These are phyloP conservation scores for Monosporozyma aerobia DNA, from an alignment of 805 yeast genomes.

Conservation along the genomic window DNA sequence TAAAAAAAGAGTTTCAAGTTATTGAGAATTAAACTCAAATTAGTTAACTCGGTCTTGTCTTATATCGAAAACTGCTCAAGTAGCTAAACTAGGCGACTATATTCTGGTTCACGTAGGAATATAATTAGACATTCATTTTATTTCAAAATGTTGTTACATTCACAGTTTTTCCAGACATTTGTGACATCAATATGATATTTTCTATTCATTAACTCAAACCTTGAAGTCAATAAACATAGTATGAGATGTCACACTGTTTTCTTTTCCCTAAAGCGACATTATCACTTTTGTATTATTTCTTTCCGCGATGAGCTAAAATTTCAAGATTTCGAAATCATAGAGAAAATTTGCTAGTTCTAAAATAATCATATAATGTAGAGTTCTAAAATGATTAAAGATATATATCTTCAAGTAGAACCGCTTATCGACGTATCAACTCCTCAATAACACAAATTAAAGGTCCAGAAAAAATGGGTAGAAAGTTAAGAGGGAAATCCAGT, in stretches of 20 bases:
- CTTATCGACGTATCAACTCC: not conserved
- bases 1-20: too few relatives aligned
- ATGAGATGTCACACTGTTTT: not conserved
- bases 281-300: not conserved
- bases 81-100: too few relatives aligned
- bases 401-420: not conserved
- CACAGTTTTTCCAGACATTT: too few relatives aligned
- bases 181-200: too few relatives aligned
- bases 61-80: too few relatives aligned
- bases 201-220: too few relatives aligned
- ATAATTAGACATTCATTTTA: too few relatives aligned
- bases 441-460: not conserved
- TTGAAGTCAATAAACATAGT: not conserved
- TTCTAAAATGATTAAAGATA: not conserved
- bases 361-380: not conserved
- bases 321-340: not conserved
- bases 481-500: slow-evolving; percentile 21
- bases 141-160: too few relatives aligned
- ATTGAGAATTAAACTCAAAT: too few relatives aligned
- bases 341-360: not conserved
- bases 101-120: too few relatives aligned
- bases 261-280: not conserved
- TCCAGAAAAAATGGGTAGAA: slow-evolving; percentile 21
- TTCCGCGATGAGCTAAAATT: slow-evolving; percentile 1
- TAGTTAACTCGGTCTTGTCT: too few relatives aligned